Evolutionary conservation across 768 basidiomycete species (phyloP).

Genomic region (Cubamyces lactineus): DNA sequence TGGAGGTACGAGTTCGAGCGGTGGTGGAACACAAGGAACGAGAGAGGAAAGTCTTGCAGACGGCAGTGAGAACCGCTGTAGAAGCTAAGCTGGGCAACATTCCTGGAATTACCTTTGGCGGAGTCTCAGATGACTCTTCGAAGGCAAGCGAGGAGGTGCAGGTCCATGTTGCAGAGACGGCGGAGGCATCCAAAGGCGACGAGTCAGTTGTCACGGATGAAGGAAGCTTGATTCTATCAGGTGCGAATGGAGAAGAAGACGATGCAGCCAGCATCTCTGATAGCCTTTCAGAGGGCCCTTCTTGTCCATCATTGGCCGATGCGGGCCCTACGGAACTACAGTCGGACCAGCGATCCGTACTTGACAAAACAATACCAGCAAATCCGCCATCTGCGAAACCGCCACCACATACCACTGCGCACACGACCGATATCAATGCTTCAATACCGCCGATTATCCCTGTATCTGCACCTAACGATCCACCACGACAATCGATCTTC

Average conservation of each 20-base stretch:
- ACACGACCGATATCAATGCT: too few relatives aligned
- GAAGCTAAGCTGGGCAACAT: background rate
- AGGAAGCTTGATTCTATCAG: background rate
- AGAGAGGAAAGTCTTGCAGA: background rate
- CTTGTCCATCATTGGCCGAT: constrained; percentile 14
- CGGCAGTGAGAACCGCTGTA: background rate
- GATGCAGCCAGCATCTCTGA: constrained; percentile 13
- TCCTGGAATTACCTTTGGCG: background rate
- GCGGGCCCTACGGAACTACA: constrained; percentile 10
- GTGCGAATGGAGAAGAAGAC: constrained; percentile 1
- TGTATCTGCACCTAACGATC: background rate
- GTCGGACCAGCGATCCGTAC: background rate
- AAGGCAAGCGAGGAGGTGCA: constrained; percentile 2
- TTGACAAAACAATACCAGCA: background rate
- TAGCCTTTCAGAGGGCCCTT: constrained; percentile 6
- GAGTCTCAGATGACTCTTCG: background rate
- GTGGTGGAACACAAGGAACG: constrained; percentile 19
- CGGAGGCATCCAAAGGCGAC: constrained; percentile 4
- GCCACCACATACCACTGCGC: background rate
- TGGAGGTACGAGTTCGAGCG: constrained; percentile 20
- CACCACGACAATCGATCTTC: background rate
- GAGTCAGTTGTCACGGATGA: background rate
- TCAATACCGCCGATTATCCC: background rate
- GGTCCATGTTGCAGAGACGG: constrained; percentile 9
- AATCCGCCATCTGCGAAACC: background rate